These are phyloP conservation scores for Thraustochytrium striatum DNA, from an alignment of 352 stramenopile species.

Conservation along the genomic window DNA sequence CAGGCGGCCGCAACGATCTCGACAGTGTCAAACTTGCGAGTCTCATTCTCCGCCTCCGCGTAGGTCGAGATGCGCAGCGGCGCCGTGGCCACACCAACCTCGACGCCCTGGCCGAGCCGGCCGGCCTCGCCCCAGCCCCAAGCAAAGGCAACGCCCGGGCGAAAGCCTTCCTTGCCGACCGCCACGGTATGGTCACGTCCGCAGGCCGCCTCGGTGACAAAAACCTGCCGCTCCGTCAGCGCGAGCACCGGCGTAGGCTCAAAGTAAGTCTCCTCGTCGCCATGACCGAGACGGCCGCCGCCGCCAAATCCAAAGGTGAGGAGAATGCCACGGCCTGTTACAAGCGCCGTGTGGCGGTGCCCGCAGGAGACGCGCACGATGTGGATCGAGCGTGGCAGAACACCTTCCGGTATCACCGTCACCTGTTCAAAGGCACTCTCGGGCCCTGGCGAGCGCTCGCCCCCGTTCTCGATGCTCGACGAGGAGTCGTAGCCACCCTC, in stretches of 20 bases:
- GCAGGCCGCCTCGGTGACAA: slow-evolving; percentile 31
- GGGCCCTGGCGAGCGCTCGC: neutral
- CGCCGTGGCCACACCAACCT: slow-evolving; percentile 23
- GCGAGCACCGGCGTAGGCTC: neutral
- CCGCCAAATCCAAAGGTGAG: slow-evolving; percentile 44
- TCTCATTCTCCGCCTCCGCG: neutral
- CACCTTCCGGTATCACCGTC: neutral
- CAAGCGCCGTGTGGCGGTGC: slow-evolving; percentile 14
- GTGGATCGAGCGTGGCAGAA: neutral
- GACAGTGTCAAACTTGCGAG: neutral
- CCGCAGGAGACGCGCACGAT: slow-evolving; percentile 27
- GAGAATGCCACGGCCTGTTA: slow-evolving; percentile 8
- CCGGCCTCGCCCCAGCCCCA: slow-evolving; percentile 48
- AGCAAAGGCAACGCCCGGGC: slow-evolving; percentile 1
- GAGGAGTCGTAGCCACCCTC: neutral
- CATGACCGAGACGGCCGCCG: slow-evolving; percentile 30
- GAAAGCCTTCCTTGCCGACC: neutral
- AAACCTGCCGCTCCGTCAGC: neutral
- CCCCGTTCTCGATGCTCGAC: neutral
- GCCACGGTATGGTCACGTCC: slow-evolving; percentile 30
- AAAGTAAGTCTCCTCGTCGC: neutral
- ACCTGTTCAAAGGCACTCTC: neutral
- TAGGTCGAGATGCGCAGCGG: slow-evolving; percentile 15
- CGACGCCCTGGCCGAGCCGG: slow-evolving; percentile 18
- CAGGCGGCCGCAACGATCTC: slow-evolving; percentile 37